phyloP scores from a whole-genome alignment of 1,284 basidiomycete genomes.

The Ustilago xerochloae region DNA sequence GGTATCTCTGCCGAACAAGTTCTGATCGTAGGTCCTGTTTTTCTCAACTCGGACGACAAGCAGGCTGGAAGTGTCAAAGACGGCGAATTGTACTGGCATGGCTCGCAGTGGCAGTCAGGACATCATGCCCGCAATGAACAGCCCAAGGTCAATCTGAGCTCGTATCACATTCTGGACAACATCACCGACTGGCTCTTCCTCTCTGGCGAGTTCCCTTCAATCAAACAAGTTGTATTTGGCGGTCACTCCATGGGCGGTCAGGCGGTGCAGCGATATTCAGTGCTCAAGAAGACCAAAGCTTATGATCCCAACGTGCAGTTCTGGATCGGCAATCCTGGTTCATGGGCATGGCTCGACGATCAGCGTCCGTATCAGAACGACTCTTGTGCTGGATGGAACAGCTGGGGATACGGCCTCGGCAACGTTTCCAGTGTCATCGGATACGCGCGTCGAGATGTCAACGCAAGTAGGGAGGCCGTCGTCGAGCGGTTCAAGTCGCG shows the following conservation, averaged over 20 bases:
- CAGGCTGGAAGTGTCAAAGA: conserved; percentile 40
- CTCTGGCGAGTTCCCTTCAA: conserved; percentile 50
- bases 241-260: conserved; percentile 66
- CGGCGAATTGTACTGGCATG: conserved; percentile 50
- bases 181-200: conserved; percentile 55
- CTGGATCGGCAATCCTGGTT: conserved; percentile 66
- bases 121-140: conserved; percentile 43
- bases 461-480: conserved; percentile 39
- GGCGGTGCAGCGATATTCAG: conserved; percentile 54
- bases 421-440: conserved; percentile 35
- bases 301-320: conserved; percentile 60
- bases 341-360: conserved; percentile 56
- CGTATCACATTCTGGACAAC: conserved; percentile 57
- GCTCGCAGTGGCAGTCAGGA: conserved; percentile 61
- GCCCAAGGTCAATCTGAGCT: conserved; percentile 38
- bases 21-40: conserved; percentile 52
- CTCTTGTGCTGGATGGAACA: conserved; percentile 21
- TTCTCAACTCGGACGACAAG: conserved; percentile 56
- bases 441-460: conserved; percentile 56
- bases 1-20: conserved; percentile 37
- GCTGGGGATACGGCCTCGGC: conserved; percentile 60
- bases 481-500: conserved; percentile 51
- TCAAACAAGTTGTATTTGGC: conserved; percentile 62
- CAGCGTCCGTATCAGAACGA: conserved; percentile 43
- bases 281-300: conserved; percentile 55